Percentiles rank a stretch among this genome's conserved stretches.
These are phyloP conservation scores for Colletotrichum tropicale DNA, from an alignment of 2,329 filamentous ascomycete species.

Conservation along the genomic window DNA sequence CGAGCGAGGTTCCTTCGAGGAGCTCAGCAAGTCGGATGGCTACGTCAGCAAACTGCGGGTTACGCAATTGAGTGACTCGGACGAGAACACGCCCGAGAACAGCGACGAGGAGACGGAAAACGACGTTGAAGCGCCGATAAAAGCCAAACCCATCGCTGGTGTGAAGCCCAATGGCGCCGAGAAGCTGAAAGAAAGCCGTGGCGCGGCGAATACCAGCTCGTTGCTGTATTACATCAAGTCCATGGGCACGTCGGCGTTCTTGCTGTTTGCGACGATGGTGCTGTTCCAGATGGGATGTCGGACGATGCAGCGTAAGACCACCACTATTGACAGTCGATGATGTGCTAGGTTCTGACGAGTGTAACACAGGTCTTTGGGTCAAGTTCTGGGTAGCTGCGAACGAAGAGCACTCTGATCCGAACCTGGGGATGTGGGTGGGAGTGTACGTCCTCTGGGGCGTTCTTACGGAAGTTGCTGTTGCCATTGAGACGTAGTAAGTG, in stretches of 20 bases:
- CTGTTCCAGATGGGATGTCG: neutral
- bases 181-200: neutral
- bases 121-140: neutral
- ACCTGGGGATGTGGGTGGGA: neutral
- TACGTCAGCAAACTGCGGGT: neutral
- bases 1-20: neutral
- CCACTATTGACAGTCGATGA: neutral
- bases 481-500: neutral
- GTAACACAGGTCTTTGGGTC: neutral
- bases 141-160: fast-evolving
- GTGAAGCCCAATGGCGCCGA: neutral
- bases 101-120: neutral
- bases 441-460: slow-evolving; percentile 7
- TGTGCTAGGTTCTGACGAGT: neutral
- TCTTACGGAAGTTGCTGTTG: neutral
- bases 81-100: neutral
- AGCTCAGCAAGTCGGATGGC: neutral
- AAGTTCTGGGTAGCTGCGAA: slow-evolving; percentile 11
- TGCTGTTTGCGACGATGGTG: neutral
- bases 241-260: neutral
- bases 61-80: neutral
- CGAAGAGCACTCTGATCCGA: neutral
- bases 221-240: slow-evolving; percentile 7
- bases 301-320: neutral
- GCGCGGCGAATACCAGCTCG: neutral